Evolutionary conservation across 1,284 basidiomycete species (phyloP).

Genomic region (Entoloma clypeatum): DNA sequence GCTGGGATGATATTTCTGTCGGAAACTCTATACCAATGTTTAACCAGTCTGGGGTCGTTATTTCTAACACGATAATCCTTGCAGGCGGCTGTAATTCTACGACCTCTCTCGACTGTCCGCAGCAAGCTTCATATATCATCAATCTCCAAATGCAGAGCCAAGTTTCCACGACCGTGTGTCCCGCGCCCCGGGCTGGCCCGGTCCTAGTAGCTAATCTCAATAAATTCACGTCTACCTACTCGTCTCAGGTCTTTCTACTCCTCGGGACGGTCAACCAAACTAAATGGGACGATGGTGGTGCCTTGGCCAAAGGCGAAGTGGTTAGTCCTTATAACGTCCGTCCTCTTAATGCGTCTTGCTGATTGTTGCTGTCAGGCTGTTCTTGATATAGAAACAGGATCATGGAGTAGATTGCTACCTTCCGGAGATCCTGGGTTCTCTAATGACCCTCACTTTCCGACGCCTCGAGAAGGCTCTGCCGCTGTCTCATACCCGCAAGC

Average conservation of each 20-base stretch:
- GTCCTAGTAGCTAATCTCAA: constrained; percentile 61
- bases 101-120: constrained; percentile 48
- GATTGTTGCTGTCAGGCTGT: constrained; percentile 43
- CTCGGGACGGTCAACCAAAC: constrained; percentile 62
- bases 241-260: constrained; percentile 62
- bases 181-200: constrained; percentile 65
- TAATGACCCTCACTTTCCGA: constrained; percentile 47
- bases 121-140: constrained; percentile 53
- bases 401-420: constrained; percentile 72
- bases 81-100: constrained; percentile 57
- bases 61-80: constrained; percentile 48
- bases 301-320: constrained; percentile 62
- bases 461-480: constrained; percentile 66
- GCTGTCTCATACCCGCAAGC: constrained; percentile 50
- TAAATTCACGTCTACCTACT: constrained; percentile 49
- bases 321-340: constrained; percentile 37
- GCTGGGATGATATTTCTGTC: constrained; percentile 52
- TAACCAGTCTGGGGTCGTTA: constrained; percentile 53
- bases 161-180: constrained; percentile 47
- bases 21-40: constrained; percentile 36
- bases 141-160: constrained; percentile 36
- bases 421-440: constrained; percentile 63
- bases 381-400: constrained; percentile 55
- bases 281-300: constrained; percentile 62
- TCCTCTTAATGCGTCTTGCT: constrained; percentile 10